Evolutionary conservation across 495 filamentous ascomycete genomes (phyloP), one percentile per base, ranked within the genome.

Genomic region (Annulohypoxylon nitens): DNA sequence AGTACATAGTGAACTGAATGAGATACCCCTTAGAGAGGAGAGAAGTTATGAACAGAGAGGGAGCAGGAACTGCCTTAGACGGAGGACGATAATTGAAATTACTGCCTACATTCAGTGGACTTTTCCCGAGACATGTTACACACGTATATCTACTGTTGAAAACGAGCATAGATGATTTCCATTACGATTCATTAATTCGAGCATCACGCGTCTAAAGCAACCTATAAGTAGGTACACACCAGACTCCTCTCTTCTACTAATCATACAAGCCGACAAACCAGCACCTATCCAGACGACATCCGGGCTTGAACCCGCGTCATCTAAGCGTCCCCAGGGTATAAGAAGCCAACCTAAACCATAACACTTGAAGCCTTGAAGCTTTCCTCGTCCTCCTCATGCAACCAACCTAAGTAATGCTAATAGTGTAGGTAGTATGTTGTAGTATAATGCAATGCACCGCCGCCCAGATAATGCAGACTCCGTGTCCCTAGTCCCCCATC

Each of bases 1-100:
- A 47, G 39, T 43, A 47, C n/a, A 9, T 20, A 20, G 4, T 47
- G 16, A 43, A 14, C 14, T 14, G 43, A 54, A 20, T 64, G 33
- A 51, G 61, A 64, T 64, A 64, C 61, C 61, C 61, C 20, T 53
- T 41, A 14, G 37, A 45, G 33, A 33, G 20, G 18, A 45, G 26
- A 45, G 7, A 30, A 39, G 36, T 11, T 10, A 12, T 7, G 37
- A 43, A n/a, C 18, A n/a, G 34, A 54, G 39, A 33, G 41, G 6
- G 34, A 18, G 9, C 33, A 48, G 12, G 18, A 48, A 48, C 7
- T 16, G 4, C 9, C 10, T 33, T n/a, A 54, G 26, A 30, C 10
- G 18, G 18, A 54, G 26, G 50, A 47, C 18, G n/a, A 47, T 47
- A 47, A 47, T 47, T 47, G n/a, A 47, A 47, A 18, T 47, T 47